Base-by-base conservation (phyloP, 2,329 filamentous ascomycete species). In the Xylaria sp. region DNA sequence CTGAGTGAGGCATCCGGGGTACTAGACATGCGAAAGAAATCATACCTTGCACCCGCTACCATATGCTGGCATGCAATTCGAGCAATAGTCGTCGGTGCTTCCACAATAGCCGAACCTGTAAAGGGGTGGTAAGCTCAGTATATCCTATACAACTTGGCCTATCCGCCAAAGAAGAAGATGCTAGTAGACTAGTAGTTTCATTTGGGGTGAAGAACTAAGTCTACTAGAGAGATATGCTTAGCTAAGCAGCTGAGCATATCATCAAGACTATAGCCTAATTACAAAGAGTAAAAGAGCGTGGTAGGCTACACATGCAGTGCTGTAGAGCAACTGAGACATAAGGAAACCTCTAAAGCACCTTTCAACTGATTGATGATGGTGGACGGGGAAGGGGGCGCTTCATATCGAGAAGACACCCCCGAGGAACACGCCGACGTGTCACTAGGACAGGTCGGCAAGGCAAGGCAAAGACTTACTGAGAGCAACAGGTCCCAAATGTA, bases 41-140 rank as follows among this genome's bases (percentile, higher is more conserved):
- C 68, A 64, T 75, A 72, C 74, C 74, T 73, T 70, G 71, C 75
- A 77, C 52, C 77, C 74, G 43, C 75, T 75, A 62, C 78, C 79
- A 59, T 78, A 80, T 1, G n/a, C 73, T 8, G 74, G 67, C 71
- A 83, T 82, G 69, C 82, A 84, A 12, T 68, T 73, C 33, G 75
- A 75, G 72, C 82, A 84, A 68, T 84, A 80, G 43, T 79, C 80
- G n/a, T 75, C 75, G 1, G 79, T 79, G 23, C 74, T 75, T 51
- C 83, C 82, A 71, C 82, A 84, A 73, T 68, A 82, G 33, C 77
- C 76, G 69, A 78, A 70, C 70, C 75, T 76, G 66, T 46, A 39
- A 33, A 66, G 74, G 70, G 62, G 70, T 36, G 31, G 3, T n/a
- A 20, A 57, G 12, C 33, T 62, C 10, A 65, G 66, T 23, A 52